Conservation (phyloP, 2,329 filamentous ascomycete species). For the Penicillium aurantiogriseum region DNA sequence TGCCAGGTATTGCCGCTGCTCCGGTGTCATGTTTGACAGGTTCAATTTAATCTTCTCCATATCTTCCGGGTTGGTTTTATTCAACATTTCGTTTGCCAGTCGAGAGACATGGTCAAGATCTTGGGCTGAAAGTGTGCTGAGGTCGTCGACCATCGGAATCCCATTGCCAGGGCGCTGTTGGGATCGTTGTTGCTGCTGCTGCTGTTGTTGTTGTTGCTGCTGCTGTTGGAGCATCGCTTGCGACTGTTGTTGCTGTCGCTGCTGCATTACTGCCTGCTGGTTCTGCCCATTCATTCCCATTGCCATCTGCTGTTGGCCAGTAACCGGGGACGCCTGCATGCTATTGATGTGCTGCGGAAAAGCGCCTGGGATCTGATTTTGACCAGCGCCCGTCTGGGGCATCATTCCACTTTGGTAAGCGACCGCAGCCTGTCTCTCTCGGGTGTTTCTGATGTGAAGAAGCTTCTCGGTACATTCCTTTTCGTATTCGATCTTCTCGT, state of each 20-base stretch:
- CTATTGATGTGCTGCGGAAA: constrained; percentile 52
- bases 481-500: constrained; percentile 45
- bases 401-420: constrained; percentile 42
- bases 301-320: constrained; percentile 38
- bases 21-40: constrained; percentile 46
- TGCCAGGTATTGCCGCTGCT: constrained; percentile 48
- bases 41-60: constrained; percentile 50
- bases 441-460: constrained; percentile 45
- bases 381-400: constrained; percentile 35
- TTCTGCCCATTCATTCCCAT: constrained; percentile 37
- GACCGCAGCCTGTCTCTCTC: constrained; percentile 43
- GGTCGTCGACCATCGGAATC: constrained; percentile 34
- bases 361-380: constrained; percentile 45
- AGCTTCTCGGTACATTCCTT: constrained; percentile 46
- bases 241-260: constrained; percentile 27
- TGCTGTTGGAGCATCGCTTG: not conserved
- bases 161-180: constrained; percentile 32
- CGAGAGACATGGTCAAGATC: constrained; percentile 47
- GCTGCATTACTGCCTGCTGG: constrained; percentile 36
- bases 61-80: constrained; percentile 45
- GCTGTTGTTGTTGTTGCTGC: constrained; percentile 17
- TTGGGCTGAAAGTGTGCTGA: constrained; percentile 38
- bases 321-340: constrained; percentile 52
- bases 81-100: constrained; percentile 49
- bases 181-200: constrained; percentile 30